Evolutionary conservation across 2,329 filamentous ascomycete species (phyloP).

Genomic region (Ceratocystis cubensis): DNA sequence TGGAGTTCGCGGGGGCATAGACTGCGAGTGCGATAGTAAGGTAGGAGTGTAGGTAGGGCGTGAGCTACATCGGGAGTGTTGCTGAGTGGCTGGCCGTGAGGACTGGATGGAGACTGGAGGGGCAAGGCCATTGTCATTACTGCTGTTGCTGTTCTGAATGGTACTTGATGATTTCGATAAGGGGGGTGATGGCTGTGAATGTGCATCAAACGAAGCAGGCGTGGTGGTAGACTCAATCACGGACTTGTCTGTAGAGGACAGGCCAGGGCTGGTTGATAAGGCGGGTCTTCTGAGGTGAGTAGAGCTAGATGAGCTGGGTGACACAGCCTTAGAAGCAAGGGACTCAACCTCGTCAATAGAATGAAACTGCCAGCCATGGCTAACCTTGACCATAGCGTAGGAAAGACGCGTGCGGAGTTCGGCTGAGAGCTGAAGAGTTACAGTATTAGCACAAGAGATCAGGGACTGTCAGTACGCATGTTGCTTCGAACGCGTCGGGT

Average conservation of each 20-base stretch:
- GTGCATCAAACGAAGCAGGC: constrained; percentile 11
- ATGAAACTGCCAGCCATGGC: constrained; percentile 74
- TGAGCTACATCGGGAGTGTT: constrained; percentile 36
- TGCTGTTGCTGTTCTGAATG: neutral
- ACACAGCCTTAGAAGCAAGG: constrained; percentile 55
- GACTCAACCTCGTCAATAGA: constrained; percentile 67
- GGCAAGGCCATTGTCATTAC: constrained; percentile 30
- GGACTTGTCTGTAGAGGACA: constrained; percentile 19
- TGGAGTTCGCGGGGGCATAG: constrained; percentile 30
- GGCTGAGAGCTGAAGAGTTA: constrained; percentile 49
- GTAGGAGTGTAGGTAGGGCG: constrained; percentile 38
- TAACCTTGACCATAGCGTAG: constrained; percentile 89
- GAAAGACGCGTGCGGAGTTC: constrained; percentile 74
- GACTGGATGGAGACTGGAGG: constrained; percentile 45
- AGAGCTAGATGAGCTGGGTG: constrained; percentile 47
- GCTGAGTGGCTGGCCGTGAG: constrained; percentile 29
- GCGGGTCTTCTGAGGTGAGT: constrained; percentile 40
- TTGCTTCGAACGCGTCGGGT: neutral
- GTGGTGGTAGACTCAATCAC: constrained; percentile 10
- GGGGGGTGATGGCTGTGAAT: constrained; percentile 16
- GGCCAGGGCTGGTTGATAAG: constrained; percentile 40
- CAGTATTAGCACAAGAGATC: neutral
- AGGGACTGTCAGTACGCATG: neutral
- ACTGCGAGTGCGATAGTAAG: constrained; percentile 38
- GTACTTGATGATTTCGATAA: neutral